Conservation (phyloP, 108 stramenopile genomes). For the Schizochytrium sp. region DNA sequence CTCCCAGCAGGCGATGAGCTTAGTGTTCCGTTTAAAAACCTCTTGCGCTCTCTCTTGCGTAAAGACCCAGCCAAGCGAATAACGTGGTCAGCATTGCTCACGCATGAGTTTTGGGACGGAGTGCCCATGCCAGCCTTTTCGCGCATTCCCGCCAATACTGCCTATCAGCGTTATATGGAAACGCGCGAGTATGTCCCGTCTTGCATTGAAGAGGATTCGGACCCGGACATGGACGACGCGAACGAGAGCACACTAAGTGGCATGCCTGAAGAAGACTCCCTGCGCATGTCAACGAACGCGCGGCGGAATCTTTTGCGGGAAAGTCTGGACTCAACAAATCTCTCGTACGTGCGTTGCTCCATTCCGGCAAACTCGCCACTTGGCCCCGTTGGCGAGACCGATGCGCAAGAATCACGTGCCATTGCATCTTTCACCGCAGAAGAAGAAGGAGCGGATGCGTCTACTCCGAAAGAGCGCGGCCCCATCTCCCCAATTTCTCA, state of each 20-base stretch:
- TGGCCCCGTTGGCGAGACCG: not conserved
- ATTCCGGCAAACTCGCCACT: not conserved
- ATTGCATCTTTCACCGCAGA: too few relatives aligned
- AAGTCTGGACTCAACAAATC: not conserved
- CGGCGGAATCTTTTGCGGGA: not conserved
- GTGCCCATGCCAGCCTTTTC: constrained; percentile 26
- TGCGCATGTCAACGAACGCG: not conserved
- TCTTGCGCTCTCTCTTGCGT: constrained; percentile 31
- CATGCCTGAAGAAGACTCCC: not conserved
- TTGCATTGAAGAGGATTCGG: not conserved
- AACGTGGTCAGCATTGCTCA: constrained; percentile 35
- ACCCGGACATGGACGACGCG: not conserved
- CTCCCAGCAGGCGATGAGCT: constrained; percentile 26
- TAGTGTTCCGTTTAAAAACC: constrained; percentile 29
- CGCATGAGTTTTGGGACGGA: constrained; percentile 37
- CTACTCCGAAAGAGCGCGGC: too few relatives aligned
- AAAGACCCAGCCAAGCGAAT: constrained; percentile 31
- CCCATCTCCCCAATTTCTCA: too few relatives aligned
- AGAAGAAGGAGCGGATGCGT: too few relatives aligned
- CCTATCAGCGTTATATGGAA: constrained; percentile 14
- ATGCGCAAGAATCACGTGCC: not conserved
- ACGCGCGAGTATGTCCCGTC: not conserved
- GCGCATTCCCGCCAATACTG: constrained; percentile 28
- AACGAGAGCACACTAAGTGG: not conserved
- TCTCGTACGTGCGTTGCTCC: not conserved